These are phyloP conservation scores for Canna indica DNA, from an alignment of 176 grass and related monocot species.

Conservation along the genomic window DNA sequence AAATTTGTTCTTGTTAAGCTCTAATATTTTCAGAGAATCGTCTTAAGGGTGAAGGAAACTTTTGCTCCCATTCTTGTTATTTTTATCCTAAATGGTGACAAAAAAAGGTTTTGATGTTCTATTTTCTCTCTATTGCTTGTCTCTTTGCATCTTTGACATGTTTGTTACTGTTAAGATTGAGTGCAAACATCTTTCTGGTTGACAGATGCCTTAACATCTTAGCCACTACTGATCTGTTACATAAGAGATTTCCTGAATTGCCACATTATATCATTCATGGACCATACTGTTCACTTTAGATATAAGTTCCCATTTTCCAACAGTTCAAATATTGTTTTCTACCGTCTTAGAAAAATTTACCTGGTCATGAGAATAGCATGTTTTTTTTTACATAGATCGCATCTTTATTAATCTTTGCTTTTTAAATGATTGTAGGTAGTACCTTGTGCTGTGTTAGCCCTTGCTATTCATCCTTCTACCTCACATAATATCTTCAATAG, in stretches of 20 bases:
- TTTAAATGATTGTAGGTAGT: not conserved
- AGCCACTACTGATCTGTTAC: not conserved
- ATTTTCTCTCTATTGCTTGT: not conserved
- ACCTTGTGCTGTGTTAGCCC: conserved; percentile 17
- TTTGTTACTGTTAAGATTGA: not conserved
- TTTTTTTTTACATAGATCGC: not conserved
- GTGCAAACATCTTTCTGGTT: not conserved
- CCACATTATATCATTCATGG: not conserved
- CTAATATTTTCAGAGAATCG: not conserved
- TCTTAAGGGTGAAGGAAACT: not conserved
- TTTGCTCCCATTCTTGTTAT: not conserved
- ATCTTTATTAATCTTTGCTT: not conserved
- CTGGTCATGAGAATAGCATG: not conserved
- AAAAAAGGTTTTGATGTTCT: not conserved
- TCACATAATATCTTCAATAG: conserved; percentile 16
- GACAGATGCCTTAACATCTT: not conserved
- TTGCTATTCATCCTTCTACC: conserved; percentile 16
- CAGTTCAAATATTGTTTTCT: not conserved
- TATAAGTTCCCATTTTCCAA: not conserved
- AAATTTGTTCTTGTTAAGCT: not conserved
- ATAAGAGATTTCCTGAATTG: not conserved
- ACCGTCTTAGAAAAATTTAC: too few species aligned
- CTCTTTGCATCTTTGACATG: not conserved
- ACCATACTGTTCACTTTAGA: too few species aligned
- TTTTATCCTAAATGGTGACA: not conserved